A percentile compares a stretch with the other conserved stretches of the same genome.
These are phyloP conservation scores for Camellia sinensis DNA, from an alignment of 148 eudicot genomes.

Conservation along the genomic window DNA sequence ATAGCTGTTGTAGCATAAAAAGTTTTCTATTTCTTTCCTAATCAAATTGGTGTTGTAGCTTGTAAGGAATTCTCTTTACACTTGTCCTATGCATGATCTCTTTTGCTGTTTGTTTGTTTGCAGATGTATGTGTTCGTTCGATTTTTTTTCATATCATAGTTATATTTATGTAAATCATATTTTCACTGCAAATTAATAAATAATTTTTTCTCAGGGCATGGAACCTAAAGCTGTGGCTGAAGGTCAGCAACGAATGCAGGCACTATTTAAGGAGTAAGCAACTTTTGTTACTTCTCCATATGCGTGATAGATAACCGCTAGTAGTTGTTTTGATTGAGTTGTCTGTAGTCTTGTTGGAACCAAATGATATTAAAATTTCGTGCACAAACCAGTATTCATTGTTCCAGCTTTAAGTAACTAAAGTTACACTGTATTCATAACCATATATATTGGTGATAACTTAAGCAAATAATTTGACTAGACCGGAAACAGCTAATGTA, in stretches of 20 bases:
- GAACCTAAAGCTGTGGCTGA: slow-evolving; percentile 67
- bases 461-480: no score
- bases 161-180: neutral
- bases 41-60: neutral
- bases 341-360: neutral
- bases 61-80: neutral
- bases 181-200: neutral
- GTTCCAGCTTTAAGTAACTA: neutral
- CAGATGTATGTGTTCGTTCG: neutral
- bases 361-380: neutral
- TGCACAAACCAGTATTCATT: neutral
- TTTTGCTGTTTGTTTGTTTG: neutral
- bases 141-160: neutral
- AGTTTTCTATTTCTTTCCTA: neutral
- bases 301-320: slow-evolving; percentile 7
- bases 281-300: slow-evolving; percentile 23
- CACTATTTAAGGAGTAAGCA: slow-evolving; percentile 75
- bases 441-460: neutral
- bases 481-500: no score
- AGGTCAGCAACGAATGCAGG: slow-evolving; percentile 62
- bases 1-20: neutral
- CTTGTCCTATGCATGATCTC: neutral
- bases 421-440: neutral
- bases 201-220: slow-evolving; percentile 56
- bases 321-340: neutral